Percentiles rank a stretch among this genome's conserved stretches.
phyloP scores from a whole-genome alignment of 2,329 filamentous ascomycete genomes.

The Colletotrichum gloeosporioides region DNA sequence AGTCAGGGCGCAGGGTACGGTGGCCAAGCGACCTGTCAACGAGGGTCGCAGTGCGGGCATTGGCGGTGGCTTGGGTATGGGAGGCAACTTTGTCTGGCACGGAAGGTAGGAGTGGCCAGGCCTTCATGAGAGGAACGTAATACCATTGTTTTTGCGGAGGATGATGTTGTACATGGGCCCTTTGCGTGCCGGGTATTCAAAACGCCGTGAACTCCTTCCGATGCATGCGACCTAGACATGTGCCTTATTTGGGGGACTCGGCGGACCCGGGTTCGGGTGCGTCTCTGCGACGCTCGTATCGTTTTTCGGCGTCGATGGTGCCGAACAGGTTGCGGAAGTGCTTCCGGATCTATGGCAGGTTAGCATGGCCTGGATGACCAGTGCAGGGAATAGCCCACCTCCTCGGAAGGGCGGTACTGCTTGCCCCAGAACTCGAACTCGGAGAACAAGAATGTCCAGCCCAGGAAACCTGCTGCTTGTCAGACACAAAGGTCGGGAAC shows the following conservation, averaged over 20 bases:
- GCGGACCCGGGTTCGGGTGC: conserved; percentile 34
- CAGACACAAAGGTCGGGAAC: neutral
- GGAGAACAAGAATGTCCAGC: conserved; percentile 45
- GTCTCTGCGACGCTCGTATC: conserved; percentile 45
- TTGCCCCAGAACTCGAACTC: conserved; percentile 51
- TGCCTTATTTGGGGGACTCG: conserved; percentile 23
- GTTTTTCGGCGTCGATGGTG: conserved; percentile 44
- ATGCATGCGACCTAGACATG: neutral
- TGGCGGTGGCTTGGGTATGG: conserved; percentile 59
- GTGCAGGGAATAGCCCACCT: conserved; percentile 31
- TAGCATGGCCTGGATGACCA: neutral
- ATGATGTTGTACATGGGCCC: conserved; percentile 30
- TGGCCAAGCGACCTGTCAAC: conserved; percentile 81
- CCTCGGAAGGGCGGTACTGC: conserved; percentile 46
- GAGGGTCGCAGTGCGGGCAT: conserved; percentile 59
- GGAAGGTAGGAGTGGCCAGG: conserved; percentile 33
- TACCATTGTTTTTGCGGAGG: conserved; percentile 23
- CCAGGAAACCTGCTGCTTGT: conserved; percentile 36
- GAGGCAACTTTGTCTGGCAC: conserved; percentile 63
- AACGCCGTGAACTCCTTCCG: conserved; percentile 20
- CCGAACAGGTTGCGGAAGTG: conserved; percentile 45
- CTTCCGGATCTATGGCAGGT: conserved; percentile 35
- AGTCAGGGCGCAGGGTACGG: conserved; percentile 77
- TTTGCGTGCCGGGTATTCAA: conserved; percentile 16
- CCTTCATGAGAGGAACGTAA: neutral